phyloP scores from a whole-genome alignment of 2,329 filamentous ascomycete genomes.

The Exserohilum rostratum region DNA sequence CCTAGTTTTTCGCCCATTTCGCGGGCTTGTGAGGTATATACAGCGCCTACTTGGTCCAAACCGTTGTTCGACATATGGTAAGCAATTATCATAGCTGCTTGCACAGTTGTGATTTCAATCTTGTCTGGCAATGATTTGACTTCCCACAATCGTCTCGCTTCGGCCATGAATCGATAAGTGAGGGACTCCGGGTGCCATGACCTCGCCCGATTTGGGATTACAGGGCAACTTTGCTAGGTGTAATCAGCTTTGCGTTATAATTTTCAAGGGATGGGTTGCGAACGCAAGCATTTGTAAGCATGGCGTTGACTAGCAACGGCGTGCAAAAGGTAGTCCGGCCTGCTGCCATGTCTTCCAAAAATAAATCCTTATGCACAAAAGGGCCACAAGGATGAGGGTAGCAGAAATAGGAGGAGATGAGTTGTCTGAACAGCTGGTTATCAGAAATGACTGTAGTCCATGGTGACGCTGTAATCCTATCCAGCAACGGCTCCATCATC shows the following conservation, averaged over 20 bases:
- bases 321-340: slow-evolving; percentile 9
- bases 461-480: neutral
- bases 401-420: neutral
- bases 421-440: neutral
- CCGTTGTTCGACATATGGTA: neutral
- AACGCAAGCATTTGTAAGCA: slow-evolving; percentile 10
- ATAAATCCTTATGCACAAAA: slow-evolving; percentile 14
- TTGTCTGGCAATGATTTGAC: slow-evolving; percentile 1
- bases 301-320: slow-evolving; percentile 11
- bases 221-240: neutral
- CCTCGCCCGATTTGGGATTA: slow-evolving; percentile 5
- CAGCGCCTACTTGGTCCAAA: neutral
- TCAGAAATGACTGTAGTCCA: neutral
- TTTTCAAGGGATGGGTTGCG: neutral
- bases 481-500: neutral
- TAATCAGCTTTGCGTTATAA: neutral
- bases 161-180: slow-evolving; percentile 14
- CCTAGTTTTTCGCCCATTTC: neutral
- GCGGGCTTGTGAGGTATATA: neutral
- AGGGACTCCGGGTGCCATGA: slow-evolving; percentile 17
- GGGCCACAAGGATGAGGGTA: neutral
- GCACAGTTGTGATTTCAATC: slow-evolving; percentile 10
- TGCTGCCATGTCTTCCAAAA: slow-evolving; percentile 13
- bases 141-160: slow-evolving; percentile 20
- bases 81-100: slow-evolving; percentile 1